Base-by-base conservation (phyloP, 78 protist genomes). In the Emiliania huxleyi region DNA sequence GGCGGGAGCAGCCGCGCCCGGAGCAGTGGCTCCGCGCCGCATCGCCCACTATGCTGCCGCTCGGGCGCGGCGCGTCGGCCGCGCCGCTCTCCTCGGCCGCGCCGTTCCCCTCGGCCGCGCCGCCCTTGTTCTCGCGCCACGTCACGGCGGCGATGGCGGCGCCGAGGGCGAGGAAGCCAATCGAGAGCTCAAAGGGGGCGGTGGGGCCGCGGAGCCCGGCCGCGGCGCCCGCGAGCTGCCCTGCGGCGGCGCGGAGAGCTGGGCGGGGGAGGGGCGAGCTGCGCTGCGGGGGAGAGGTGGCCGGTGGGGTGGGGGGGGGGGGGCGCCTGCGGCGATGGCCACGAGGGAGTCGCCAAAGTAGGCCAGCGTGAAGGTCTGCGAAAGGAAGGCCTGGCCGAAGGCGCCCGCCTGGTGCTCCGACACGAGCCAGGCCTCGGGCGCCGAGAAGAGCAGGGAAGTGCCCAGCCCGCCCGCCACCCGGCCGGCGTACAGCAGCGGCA, bases 351-450 rank as follows among this genome's bases (percentile, higher is more conserved):
- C 94, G 8, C 94, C 94, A 21, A 90, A 71, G 35, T 87, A 93
- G 18, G 94, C 94, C 37, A 81, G 90, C 33, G 90, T 90, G 35
- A 93, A 93, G 22, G 94, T 93, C 94, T 93, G 94, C 35, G 69
- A 2, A 5, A 93, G 85, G 55, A 25, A 43, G 52, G 38, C 69
- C 35, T n/a, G 46, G 25, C 12, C 69, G 12, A 84, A 25, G 21
- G 44, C 77, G 25, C 19, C 5, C 29, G 42, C 1, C 33, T 0
- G 6, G 48, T 81, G 71, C 49, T 91, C 79, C 40, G 88, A 35
- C 11, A 81, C 87, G 8, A 93, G 91, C 94, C 94, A 93, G n/a
- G 94, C 90, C 69, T 93, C 94, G 4, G 94, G 94, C n/a, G 94
- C 94, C 15, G 91, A 85, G 85, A 93, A 93, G 75, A 93, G 94